These are phyloP conservation scores for Crotalaria pallida DNA, from an alignment of 306 rosid species.

Conservation along the genomic window DNA sequence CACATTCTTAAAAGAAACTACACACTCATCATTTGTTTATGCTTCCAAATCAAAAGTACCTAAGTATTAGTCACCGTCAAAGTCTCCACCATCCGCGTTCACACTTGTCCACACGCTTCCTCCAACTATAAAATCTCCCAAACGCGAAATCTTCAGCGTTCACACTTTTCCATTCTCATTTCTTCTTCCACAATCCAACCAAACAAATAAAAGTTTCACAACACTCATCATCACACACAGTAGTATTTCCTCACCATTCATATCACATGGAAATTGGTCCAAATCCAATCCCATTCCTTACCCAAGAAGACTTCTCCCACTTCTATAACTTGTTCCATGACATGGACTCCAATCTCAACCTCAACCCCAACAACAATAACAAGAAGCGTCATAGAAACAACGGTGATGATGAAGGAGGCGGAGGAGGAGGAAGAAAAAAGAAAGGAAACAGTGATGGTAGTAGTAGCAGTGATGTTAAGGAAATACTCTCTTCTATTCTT, in stretches of 20 bases:
- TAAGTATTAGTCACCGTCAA: slow-evolving; percentile 32
- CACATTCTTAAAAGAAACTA: neutral
- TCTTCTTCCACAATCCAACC: no score
- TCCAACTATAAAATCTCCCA: neutral
- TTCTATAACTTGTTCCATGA: slow-evolving; percentile 31
- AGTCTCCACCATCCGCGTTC: slow-evolving; percentile 43
- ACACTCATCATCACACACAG: neutral
- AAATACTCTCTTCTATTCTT: slow-evolving; percentile 39
- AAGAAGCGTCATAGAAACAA: slow-evolving; percentile 33
- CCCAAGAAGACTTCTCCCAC: slow-evolving; percentile 48
- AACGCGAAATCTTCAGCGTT: slow-evolving; percentile 13
- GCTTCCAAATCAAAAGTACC: neutral
- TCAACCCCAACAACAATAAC: neutral
- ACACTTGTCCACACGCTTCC: slow-evolving; percentile 48
- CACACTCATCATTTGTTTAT: neutral
- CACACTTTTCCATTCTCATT: slow-evolving; percentile 27
- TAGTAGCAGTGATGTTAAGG: slow-evolving; percentile 4
- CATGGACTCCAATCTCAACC: slow-evolving; percentile 28
- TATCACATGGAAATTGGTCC: slow-evolving; percentile 47
- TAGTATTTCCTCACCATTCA: neutral
- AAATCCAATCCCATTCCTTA: slow-evolving; percentile 25
- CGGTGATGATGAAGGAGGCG: neutral
- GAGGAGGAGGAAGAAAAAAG: neutral
- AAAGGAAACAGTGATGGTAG: neutral
- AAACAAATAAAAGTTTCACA: neutral